Conservation (phyloP, 176 grass and related monocot genomes). For the Poa pratensis region DNA sequence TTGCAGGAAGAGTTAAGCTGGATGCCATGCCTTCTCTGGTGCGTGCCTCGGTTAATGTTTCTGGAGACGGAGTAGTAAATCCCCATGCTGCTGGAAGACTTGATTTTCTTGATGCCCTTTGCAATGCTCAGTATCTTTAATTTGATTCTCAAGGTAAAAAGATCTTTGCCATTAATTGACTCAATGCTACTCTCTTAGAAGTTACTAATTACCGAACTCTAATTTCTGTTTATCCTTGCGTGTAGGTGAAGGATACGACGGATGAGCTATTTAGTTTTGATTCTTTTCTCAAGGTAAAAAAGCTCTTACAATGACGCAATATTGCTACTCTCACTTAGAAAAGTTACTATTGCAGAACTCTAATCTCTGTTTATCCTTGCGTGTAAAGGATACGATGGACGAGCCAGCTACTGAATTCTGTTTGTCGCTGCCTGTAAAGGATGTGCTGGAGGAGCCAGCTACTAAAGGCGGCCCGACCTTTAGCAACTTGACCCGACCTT, state of each 20-base stretch:
- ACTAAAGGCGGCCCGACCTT: background rate
- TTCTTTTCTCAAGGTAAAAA: no score
- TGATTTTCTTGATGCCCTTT: background rate
- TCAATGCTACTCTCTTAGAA: background rate
- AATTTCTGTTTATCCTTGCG: background rate
- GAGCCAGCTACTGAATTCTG: background rate
- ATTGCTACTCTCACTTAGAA: background rate
- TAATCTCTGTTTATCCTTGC: background rate
- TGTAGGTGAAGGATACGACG: background rate
- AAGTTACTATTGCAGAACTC: background rate
- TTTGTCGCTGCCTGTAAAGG: background rate
- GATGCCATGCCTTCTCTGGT: slow-evolving; percentile 24
- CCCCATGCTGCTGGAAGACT: background rate
- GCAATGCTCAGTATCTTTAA: background rate
- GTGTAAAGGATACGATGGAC: background rate
- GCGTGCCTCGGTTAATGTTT: slow-evolving; percentile 5
- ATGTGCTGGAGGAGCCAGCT: background rate
- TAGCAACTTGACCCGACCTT: no score
- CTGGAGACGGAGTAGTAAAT: background rate
- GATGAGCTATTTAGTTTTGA: background rate
- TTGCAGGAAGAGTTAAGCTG: slow-evolving; percentile 4
- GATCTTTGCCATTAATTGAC: background rate
- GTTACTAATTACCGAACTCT: background rate
- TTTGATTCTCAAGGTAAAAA: background rate
- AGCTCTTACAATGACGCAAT: background rate